Conservation (phyloP, 1,284 basidiomycete species). For the Coniferiporia weirii region DNA sequence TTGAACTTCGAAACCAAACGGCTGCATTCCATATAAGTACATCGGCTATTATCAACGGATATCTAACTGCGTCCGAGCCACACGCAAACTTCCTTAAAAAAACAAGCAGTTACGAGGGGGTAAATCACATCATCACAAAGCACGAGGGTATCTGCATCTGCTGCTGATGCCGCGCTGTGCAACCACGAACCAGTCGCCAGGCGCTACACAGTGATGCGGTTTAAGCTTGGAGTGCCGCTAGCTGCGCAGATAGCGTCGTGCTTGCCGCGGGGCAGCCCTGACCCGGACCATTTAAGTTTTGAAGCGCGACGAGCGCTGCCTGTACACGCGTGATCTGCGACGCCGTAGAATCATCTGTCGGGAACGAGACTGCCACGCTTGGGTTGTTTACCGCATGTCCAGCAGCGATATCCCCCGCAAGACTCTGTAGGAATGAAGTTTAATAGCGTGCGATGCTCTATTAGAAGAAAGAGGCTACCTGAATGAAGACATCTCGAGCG, state of each 20-base stretch:
- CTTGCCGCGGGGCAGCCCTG: slow-evolving; percentile 35
- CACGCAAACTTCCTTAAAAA: background rate
- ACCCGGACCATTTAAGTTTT: slow-evolving; percentile 37
- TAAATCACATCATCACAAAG: background rate
- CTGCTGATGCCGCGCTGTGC: background rate
- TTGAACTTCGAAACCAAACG: background rate
- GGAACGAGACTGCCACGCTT: slow-evolving; percentile 23
- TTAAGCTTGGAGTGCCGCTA: slow-evolving; percentile 26
- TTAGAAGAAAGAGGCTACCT: slow-evolving; percentile 16
- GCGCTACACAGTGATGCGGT: background rate
- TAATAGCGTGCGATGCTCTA: background rate
- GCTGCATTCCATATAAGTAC: background rate
- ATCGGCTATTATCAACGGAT: background rate
- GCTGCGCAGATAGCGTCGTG: slow-evolving; percentile 33
- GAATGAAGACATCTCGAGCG: slow-evolving; percentile 29
- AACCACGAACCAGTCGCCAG: background rate
- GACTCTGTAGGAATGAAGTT: slow-evolving; percentile 3
- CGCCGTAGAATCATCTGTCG: slow-evolving; percentile 20
- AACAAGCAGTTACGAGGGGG: background rate
- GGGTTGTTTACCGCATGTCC: slow-evolving; percentile 29
- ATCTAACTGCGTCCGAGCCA: background rate
- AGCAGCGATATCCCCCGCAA: slow-evolving; percentile 24
- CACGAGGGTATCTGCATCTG: background rate
- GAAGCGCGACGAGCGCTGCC: slow-evolving; percentile 27
- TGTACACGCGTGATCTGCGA: slow-evolving; percentile 22